A percentile compares a stretch with the other conserved stretches of the same genome.
phyloP scores from a whole-genome alignment of 352 stramenopile genomes.

The Phytophthora capsici region DNA sequence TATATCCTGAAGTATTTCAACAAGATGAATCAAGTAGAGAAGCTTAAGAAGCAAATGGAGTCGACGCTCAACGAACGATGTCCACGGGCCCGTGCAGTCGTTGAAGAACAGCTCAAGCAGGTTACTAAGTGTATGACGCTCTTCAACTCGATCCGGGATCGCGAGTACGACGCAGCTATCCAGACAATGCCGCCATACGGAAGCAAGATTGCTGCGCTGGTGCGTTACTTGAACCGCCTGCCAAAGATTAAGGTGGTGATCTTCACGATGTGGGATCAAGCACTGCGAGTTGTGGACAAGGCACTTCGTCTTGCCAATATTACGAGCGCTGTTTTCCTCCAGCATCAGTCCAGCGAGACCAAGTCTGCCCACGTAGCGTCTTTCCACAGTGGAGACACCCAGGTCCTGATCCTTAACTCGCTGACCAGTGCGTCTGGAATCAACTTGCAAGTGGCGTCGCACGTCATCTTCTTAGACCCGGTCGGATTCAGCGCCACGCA shows the following conservation, averaged over 20 bases:
- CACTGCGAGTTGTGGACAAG: slow-evolving; percentile 65
- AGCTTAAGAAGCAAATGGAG: slow-evolving; percentile 61
- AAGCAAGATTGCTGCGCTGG: slow-evolving; percentile 75
- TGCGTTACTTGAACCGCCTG: slow-evolving; percentile 67
- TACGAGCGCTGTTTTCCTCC: slow-evolving; percentile 71
- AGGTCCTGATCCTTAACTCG: slow-evolving; percentile 82
- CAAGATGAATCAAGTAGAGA: slow-evolving; percentile 42
- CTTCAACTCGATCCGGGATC: slow-evolving; percentile 25
- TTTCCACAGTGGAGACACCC: slow-evolving; percentile 68
- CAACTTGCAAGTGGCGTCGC: slow-evolving; percentile 85
- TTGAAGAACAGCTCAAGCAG: slow-evolving; percentile 61
- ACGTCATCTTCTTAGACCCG: slow-evolving; percentile 85
- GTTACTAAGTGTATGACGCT: slow-evolving; percentile 60
- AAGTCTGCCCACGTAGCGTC: slow-evolving; percentile 75
- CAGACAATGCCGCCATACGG: slow-evolving; percentile 55
- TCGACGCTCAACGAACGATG: slow-evolving; percentile 66
- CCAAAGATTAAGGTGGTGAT: slow-evolving; percentile 75
- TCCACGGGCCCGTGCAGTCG: slow-evolving; percentile 44
- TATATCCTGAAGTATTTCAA: slow-evolving; percentile 72
- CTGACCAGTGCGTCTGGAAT: slow-evolving; percentile 85
- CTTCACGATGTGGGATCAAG: slow-evolving; percentile 85
- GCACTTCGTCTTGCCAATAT: slow-evolving; percentile 65
- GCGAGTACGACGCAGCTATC: slow-evolving; percentile 27
- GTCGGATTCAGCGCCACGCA: slow-evolving; percentile 75
- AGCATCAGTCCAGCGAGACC: slow-evolving; percentile 78